Conservation (phyloP, 1,139 yeast genomes). For the Taphrina wiesneri region DNA sequence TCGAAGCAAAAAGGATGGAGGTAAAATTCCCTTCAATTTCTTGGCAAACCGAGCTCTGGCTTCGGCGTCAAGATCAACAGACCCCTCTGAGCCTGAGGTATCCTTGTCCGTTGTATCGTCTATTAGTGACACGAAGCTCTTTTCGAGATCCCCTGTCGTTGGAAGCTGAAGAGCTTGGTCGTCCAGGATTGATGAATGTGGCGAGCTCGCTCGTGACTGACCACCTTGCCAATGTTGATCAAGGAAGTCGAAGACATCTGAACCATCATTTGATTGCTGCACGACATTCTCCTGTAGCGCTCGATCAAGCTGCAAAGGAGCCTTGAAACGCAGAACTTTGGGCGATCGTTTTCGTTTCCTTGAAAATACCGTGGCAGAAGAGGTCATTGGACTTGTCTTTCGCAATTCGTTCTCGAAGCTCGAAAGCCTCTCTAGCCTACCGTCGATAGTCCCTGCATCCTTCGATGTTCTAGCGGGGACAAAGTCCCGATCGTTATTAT, state of each 20-base stretch:
- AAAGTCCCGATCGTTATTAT: background rate
- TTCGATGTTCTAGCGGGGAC: background rate
- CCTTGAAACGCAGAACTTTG: background rate
- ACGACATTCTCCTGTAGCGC: background rate
- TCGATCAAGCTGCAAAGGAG: background rate
- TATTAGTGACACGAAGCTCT: background rate
- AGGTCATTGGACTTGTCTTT: background rate
- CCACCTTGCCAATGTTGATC: slow-evolving; percentile 20
- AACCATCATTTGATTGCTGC: background rate
- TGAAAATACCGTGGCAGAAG: background rate
- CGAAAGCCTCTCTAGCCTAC: background rate
- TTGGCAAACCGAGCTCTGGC: slow-evolving; percentile 5
- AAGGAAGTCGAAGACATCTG: slow-evolving; percentile 7
- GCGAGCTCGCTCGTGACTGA: background rate
- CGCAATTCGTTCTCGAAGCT: background rate
- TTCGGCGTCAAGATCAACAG: background rate
- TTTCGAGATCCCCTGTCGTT: background rate
- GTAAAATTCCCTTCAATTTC: slow-evolving; percentile 6
- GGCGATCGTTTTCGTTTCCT: background rate
- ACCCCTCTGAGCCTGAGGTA: background rate
- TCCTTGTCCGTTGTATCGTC: background rate
- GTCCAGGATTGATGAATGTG: background rate
- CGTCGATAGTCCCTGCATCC: background rate
- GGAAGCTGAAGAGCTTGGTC: background rate
- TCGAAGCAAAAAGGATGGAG: slow-evolving; percentile 7